These are phyloP conservation scores for Microstegium vimineum DNA, from an alignment of 176 grass and related monocot genomes.

Conservation along the genomic window DNA sequence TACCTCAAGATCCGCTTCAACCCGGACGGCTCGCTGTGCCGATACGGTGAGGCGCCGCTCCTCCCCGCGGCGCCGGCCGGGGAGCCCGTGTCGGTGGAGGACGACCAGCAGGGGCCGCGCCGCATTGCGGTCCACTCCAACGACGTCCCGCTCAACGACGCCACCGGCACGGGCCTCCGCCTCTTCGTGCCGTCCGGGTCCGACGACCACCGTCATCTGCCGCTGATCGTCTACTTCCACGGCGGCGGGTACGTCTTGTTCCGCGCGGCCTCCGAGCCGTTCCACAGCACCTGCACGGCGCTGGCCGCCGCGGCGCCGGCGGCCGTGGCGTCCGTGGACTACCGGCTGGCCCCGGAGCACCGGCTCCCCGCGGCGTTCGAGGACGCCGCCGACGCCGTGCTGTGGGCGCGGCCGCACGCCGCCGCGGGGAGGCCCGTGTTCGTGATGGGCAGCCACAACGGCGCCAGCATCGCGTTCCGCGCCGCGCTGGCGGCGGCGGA, in stretches of 20 bases:
- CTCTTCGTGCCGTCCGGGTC: slow-evolving; percentile 57
- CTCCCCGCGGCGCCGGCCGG: slow-evolving; percentile 25
- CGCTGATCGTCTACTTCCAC: slow-evolving; percentile 70
- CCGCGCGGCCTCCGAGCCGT: slow-evolving; percentile 52
- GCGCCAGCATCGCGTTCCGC: slow-evolving; percentile 71
- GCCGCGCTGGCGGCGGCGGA: slow-evolving; percentile 49
- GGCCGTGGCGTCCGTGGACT: slow-evolving; percentile 61
- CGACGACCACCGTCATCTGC: no score
- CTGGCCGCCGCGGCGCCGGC: slow-evolving; percentile 52
- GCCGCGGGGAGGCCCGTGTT: slow-evolving; percentile 47
- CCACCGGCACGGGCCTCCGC: slow-evolving; percentile 51
- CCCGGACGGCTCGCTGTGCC: slow-evolving; percentile 52
- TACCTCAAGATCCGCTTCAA: slow-evolving; percentile 67
- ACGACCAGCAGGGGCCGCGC: background rate
- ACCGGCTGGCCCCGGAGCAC: slow-evolving; percentile 89
- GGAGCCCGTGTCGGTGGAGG: slow-evolving; percentile 14
- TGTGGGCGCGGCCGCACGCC: slow-evolving; percentile 40
- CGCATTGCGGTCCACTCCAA: slow-evolving; percentile 58
- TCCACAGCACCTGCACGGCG: slow-evolving; percentile 50
- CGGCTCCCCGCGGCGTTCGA: slow-evolving; percentile 78
- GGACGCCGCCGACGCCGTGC: slow-evolving; percentile 69
- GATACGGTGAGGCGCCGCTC: slow-evolving; percentile 31
- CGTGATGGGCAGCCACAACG: slow-evolving; percentile 75
- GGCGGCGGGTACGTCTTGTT: slow-evolving; percentile 81
- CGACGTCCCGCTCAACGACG: slow-evolving; percentile 54